These are phyloP conservation scores for Clonostachys chloroleuca DNA, from an alignment of 2,329 filamentous ascomycete genomes.

Conservation along the genomic window DNA sequence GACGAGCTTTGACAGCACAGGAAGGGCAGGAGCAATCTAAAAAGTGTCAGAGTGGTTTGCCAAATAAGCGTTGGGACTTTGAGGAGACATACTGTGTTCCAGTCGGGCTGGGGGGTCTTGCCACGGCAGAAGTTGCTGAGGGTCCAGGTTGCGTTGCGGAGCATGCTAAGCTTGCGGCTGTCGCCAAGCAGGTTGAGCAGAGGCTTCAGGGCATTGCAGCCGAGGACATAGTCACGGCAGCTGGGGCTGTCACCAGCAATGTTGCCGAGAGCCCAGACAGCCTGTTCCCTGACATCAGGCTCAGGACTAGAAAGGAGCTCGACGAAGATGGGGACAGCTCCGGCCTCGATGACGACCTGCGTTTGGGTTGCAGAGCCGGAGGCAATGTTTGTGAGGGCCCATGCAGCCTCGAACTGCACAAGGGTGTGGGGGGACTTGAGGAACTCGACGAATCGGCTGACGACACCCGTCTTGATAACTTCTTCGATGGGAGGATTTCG, in stretches of 20 bases:
- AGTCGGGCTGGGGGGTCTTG: conserved; percentile 98
- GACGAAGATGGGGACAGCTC: conserved; percentile 96
- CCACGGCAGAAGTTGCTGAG: conserved; percentile 99
- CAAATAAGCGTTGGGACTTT: not conserved
- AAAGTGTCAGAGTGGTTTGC: conserved; percentile 6
- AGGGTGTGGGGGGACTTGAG: conserved; percentile 95
- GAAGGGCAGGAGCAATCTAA: conserved; percentile 89
- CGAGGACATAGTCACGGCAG: conserved; percentile 94
- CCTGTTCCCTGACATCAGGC: conserved; percentile 96
- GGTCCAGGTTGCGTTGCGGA: conserved; percentile 97
- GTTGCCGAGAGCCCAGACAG: conserved; percentile 97
- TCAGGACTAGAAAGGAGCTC: conserved; percentile 93
- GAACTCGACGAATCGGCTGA: conserved; percentile 96
- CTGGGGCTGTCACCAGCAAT: conserved; percentile 97
- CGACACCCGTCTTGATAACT: conserved; percentile 98
- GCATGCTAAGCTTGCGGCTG: conserved; percentile 98
- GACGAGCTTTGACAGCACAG: conserved; percentile 92
- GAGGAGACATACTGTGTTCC: conserved; percentile 72
- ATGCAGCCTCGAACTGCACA: conserved; percentile 98
- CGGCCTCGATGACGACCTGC: conserved; percentile 97
- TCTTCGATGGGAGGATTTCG: conserved; percentile 98
- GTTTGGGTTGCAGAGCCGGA: conserved; percentile 95
- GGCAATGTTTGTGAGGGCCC: conserved; percentile 98
- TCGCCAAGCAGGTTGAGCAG: conserved; percentile 87
- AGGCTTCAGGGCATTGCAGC: conserved; percentile 85